These are phyloP conservation scores for Fusarium buharicum DNA, from an alignment of 2,329 filamentous ascomycete species.

Conservation along the genomic window DNA sequence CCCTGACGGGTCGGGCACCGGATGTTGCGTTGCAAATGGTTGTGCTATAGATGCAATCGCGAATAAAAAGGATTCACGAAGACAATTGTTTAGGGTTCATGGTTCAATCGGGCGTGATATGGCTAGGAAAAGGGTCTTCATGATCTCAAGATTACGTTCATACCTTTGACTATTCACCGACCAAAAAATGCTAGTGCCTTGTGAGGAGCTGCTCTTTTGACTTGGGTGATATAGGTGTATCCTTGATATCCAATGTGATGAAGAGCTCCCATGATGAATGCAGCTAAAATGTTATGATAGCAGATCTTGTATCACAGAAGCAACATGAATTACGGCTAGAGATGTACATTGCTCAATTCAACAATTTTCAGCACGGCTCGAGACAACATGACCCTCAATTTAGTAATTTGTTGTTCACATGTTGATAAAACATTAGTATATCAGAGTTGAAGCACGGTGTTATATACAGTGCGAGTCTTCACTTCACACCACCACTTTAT, in stretches of 20 bases:
- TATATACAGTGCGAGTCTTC: conserved; percentile 27
- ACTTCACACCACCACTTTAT: conserved; percentile 35
- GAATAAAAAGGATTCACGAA: conserved; percentile 57
- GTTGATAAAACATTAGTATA: too few relatives aligned
- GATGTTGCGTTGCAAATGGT: conserved; percentile 56
- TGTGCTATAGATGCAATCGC: conserved; percentile 59
- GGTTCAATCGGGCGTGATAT: conserved; percentile 46
- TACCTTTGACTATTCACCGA: conserved; percentile 44
- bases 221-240: conserved; percentile 9
- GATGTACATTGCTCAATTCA: too few relatives aligned
- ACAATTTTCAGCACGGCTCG: too few relatives aligned
- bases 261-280: neutral
- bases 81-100: conserved; percentile 48
- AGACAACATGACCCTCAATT: too few relatives aligned
- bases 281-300: neutral
- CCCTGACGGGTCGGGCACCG: conserved; percentile 55
- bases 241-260: conserved; percentile 5
- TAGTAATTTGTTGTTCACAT: too few relatives aligned
- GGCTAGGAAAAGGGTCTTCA: conserved; percentile 45
- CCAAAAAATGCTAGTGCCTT: conserved; percentile 39
- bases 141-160: conserved; percentile 48
- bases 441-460: conserved; percentile 31
- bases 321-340: too few relatives aligned
- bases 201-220: conserved; percentile 31
- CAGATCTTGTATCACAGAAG: neutral